Percentiles rank a stretch among this genome's conserved stretches.
phyloP scores from a whole-genome alignment of 1,284 basidiomycete genomes.

The Rhodotorula mucilaginosa region DNA sequence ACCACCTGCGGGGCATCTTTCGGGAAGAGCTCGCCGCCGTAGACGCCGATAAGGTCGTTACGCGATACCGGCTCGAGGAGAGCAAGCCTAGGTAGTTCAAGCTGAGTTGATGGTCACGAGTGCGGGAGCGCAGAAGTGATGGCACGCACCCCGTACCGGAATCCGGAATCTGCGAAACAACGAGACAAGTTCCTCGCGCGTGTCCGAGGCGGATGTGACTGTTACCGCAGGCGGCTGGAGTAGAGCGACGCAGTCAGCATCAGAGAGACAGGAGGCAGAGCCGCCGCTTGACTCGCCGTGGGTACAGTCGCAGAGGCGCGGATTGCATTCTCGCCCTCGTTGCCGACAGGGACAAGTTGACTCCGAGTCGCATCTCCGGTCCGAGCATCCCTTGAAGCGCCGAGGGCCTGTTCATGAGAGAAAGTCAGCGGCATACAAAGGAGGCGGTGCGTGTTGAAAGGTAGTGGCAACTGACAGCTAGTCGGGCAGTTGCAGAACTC shows the following conservation, averaged over 20 bases:
- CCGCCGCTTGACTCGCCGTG: not conserved
- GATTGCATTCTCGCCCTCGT: constrained; percentile 11
- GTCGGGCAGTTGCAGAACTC: constrained; percentile 11
- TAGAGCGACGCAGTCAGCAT: too few species aligned
- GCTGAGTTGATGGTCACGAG: too few species aligned
- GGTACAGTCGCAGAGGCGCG: constrained; percentile 7
- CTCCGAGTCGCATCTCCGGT: not conserved
- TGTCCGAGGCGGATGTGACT: too few species aligned
- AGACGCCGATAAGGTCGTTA: constrained; percentile 10
- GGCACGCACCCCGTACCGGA: not conserved
- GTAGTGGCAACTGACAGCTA: not conserved
- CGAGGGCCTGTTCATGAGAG: not conserved
- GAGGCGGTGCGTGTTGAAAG: too few species aligned
- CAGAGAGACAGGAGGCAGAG: too few species aligned
- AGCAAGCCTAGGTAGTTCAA: not conserved
- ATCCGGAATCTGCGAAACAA: too few species aligned
- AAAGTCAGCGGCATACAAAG: too few species aligned
- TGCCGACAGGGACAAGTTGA: not conserved
- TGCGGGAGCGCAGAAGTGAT: accelerated
- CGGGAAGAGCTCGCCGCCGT: constrained; percentile 18
- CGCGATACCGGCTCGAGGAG: not conserved
- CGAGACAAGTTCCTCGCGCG: too few species aligned
- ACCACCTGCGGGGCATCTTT: not conserved
- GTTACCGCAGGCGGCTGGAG: too few species aligned
- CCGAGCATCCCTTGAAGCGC: constrained; percentile 4